Percentiles rank a stretch among this genome's conserved stretches.
phyloP scores from a whole-genome alignment of 2,329 filamentous ascomycete species.

The Colletotrichum musicola region DNA sequence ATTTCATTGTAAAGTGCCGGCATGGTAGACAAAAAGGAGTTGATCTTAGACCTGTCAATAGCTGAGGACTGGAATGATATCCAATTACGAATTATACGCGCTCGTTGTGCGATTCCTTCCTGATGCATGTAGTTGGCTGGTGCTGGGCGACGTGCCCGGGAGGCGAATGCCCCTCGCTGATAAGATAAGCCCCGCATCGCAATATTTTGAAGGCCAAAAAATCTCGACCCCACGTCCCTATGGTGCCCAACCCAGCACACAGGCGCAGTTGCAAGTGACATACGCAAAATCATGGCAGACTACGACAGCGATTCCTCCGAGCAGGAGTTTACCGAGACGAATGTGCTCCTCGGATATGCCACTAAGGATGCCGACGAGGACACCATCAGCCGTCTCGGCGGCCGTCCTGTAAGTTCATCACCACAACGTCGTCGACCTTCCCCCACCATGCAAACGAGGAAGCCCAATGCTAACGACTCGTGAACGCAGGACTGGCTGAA shows the following conservation, averaged over 20 bases:
- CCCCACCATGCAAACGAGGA: neutral
- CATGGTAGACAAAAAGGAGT: constrained; percentile 53
- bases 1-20: constrained; percentile 56
- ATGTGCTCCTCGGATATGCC: constrained; percentile 90
- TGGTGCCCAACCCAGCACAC: constrained; percentile 9
- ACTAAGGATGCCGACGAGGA: constrained; percentile 84
- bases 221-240: constrained; percentile 52
- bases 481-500: constrained; percentile 83
- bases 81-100: constrained; percentile 23
- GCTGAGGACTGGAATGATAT: constrained; percentile 40
- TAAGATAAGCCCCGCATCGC: constrained; percentile 48
- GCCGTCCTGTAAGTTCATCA: constrained; percentile 76
- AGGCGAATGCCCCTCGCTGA: constrained; percentile 34
- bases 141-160: too few species aligned
- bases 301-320: constrained; percentile 84
- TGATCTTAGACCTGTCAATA: constrained; percentile 40
- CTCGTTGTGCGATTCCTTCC: too few species aligned
- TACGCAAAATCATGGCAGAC: constrained; percentile 68
- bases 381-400: constrained; percentile 88
- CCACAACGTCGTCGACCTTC: neutral
- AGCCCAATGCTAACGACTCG: neutral
- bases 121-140: too few species aligned
- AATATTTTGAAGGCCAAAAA: constrained; percentile 50
- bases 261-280: neutral
- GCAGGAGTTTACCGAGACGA: constrained; percentile 81